Percentiles rank a stretch among this genome's conserved stretches.
phyloP scores from a whole-genome alignment of 495 filamentous ascomycete species.

The Pseudevernia furfuracea region DNA sequence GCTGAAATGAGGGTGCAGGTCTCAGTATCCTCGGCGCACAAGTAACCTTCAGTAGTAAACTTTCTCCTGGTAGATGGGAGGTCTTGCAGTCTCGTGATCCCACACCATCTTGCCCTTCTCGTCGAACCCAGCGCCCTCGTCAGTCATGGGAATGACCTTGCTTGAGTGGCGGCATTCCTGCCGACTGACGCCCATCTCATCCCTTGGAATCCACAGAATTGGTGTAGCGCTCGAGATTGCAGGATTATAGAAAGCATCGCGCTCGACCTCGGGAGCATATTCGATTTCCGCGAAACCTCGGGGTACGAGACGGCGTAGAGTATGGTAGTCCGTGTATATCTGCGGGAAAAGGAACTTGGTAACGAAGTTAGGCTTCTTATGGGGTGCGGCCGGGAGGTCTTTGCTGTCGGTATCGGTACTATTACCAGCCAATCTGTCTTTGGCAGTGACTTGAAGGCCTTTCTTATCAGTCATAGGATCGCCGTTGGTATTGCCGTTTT shows the following conservation, averaged over 20 bases:
- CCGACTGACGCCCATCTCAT: constrained; percentile 63
- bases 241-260: constrained; percentile 72
- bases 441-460: constrained; percentile 30
- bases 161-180: constrained; percentile 69
- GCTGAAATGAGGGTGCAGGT: background rate
- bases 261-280: constrained; percentile 54
- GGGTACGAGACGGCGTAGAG: constrained; percentile 66
- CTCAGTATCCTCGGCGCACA: background rate
- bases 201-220: constrained; percentile 77
- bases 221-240: constrained; percentile 55
- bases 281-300: constrained; percentile 38
- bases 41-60: constrained; percentile 35
- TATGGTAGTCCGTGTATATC: constrained; percentile 61
- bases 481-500: constrained; percentile 34
- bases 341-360: constrained; percentile 72
- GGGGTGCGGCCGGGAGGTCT: constrained; percentile 26
- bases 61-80: constrained; percentile 76
- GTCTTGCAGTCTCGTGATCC: constrained; percentile 61
- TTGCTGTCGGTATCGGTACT: constrained; percentile 29
- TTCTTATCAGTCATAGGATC: constrained; percentile 28
- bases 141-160: constrained; percentile 68
- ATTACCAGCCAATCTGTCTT: background rate
- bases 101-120: constrained; percentile 73
- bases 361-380: constrained; percentile 51
- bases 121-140: constrained; percentile 73